A percentile compares a stretch with the other conserved stretches of the same genome.
These are phyloP conservation scores for Talaromyces sp. DNA, from an alignment of 2,329 filamentous ascomycete genomes.

Conservation along the genomic window DNA sequence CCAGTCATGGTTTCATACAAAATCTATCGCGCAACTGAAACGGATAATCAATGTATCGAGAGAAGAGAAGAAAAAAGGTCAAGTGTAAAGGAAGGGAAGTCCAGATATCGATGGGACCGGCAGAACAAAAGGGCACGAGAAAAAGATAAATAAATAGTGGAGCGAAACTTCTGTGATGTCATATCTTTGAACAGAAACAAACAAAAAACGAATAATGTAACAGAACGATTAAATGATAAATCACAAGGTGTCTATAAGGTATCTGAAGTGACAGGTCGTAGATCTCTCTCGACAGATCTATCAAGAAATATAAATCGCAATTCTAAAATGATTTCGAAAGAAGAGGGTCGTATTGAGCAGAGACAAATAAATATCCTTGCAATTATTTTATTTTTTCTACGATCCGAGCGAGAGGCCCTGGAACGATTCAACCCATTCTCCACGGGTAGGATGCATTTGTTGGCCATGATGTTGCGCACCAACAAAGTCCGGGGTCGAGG, in stretches of 20 bases:
- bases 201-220: neutral
- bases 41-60: neutral
- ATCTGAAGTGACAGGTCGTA: slow-evolving; percentile 24
- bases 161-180: neutral
- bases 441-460: slow-evolving; percentile 26
- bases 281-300: slow-evolving; percentile 17
- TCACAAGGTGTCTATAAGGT: slow-evolving; percentile 23
- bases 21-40: neutral
- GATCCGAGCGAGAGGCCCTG: slow-evolving; percentile 68
- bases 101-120: no score
- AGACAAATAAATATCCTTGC: neutral
- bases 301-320: slow-evolving; percentile 15
- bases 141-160: neutral
- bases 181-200: neutral
- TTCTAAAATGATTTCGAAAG: slow-evolving; percentile 15
- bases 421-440: slow-evolving; percentile 60
- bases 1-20: slow-evolving; percentile 4
- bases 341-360: neutral
- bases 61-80: neutral
- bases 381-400: slow-evolving; percentile 14
- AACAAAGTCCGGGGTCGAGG: slow-evolving; percentile 2
- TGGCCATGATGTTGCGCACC: slow-evolving; percentile 3
- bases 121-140: neutral
- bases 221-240: slow-evolving; percentile 9
- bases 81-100: neutral